Percentiles rank a stretch among this genome's conserved stretches.
phyloP scores from a whole-genome alignment of 1,284 basidiomycete species.

The Leccinum angustisporum region DNA sequence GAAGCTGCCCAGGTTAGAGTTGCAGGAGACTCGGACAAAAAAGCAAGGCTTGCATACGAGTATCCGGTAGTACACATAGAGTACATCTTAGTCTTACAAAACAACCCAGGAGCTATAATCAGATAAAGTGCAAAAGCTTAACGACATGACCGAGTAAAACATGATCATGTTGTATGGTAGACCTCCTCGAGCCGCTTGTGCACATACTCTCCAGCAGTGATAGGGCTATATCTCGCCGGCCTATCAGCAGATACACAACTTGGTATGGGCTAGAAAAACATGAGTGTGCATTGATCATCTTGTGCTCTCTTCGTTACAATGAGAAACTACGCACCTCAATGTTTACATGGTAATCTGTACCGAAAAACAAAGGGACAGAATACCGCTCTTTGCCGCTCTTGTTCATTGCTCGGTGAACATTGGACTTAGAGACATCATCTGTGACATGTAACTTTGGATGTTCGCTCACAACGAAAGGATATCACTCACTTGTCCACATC shows the following conservation, averaged over 20 bases:
- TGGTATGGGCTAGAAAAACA: conserved; percentile 53
- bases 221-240: conserved; percentile 59
- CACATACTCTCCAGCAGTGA: conserved; percentile 68
- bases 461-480: neutral
- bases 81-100: too few relatives aligned
- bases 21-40: conserved; percentile 22
- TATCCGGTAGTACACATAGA: conserved; percentile 18
- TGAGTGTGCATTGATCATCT: neutral
- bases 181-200: conserved; percentile 53
- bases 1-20: conserved; percentile 20
- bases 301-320: too few relatives aligned
- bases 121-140: neutral
- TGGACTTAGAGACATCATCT: conserved; percentile 89
- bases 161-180: conserved; percentile 36
- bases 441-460: neutral
- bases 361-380: conserved; percentile 82
- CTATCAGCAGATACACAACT: conserved; percentile 62
- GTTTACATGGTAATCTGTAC: conserved; percentile 63
- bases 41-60: conserved; percentile 23
- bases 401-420: conserved; percentile 81
- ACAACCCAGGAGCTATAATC: too few relatives aligned
- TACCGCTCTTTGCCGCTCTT: conserved; percentile 68
- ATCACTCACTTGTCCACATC: conserved; percentile 77
- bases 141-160: neutral
- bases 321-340: conserved; percentile 54